Evolutionary conservation across 2,329 filamentous ascomycete genomes (phyloP).

Genomic region (Neopestalotiopsis sp.): DNA sequence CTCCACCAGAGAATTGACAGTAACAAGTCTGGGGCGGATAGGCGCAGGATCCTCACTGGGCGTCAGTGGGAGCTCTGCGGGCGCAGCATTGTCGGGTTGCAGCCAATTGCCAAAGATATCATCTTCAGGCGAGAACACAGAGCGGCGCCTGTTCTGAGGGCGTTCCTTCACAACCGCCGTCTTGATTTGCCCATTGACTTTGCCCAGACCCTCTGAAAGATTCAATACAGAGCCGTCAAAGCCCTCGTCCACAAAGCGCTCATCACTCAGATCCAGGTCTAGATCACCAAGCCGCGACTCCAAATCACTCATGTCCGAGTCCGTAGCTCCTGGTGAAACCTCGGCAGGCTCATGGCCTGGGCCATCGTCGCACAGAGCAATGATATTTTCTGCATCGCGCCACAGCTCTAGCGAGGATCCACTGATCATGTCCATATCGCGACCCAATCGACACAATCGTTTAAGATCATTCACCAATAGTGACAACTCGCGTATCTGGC

Average conservation of each 20-base stretch:
- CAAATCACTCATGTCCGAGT: constrained; percentile 29
- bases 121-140: constrained; percentile 69
- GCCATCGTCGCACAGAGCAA: constrained; percentile 75
- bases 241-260: constrained; percentile 50
- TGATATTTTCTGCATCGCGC: constrained; percentile 86
- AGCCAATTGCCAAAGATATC: constrained; percentile 67
- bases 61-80: constrained; percentile 44
- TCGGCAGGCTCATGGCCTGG: constrained; percentile 43
- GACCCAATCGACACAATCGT: constrained; percentile 73
- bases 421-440: constrained; percentile 67
- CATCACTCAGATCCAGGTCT: constrained; percentile 46
- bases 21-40: constrained; percentile 44
- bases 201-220: constrained; percentile 41
- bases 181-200: constrained; percentile 46
- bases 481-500: constrained; percentile 82
- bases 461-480: constrained; percentile 84
- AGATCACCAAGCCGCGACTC: constrained; percentile 33
- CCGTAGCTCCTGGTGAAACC: constrained; percentile 6
- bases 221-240: constrained; percentile 53
- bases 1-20: constrained; percentile 66
- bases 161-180: constrained; percentile 61
- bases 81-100: constrained; percentile 41
- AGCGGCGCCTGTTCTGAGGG: constrained; percentile 57
- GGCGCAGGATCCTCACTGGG: constrained; percentile 42
- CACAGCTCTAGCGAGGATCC: constrained; percentile 68